These are phyloP conservation scores for Penicillium janthinellum DNA, from an alignment of 2,329 filamentous ascomycete species.

Conservation along the genomic window DNA sequence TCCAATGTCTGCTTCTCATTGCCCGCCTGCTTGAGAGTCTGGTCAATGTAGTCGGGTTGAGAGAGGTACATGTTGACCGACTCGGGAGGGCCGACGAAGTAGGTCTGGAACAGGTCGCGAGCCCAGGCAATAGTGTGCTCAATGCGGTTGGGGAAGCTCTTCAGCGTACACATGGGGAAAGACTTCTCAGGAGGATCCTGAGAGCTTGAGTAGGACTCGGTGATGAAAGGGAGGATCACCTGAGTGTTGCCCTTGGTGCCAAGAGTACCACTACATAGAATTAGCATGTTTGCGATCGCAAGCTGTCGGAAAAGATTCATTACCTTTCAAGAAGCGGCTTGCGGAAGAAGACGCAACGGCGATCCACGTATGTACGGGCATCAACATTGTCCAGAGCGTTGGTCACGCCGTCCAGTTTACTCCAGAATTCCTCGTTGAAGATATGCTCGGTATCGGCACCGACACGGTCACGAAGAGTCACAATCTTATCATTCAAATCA, in stretches of 20 bases:
- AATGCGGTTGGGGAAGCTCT: slow-evolving; percentile 97
- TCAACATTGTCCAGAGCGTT: slow-evolving; percentile 98
- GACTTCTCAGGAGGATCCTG: slow-evolving; percentile 98
- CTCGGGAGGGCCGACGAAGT: slow-evolving; percentile 90
- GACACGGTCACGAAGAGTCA: slow-evolving; percentile 83
- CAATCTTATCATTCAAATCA: slow-evolving; percentile 82
- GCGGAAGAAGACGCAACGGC: slow-evolving; percentile 96
- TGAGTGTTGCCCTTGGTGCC: slow-evolving; percentile 99
- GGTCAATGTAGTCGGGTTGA: slow-evolving; percentile 85
- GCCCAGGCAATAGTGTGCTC: slow-evolving; percentile 99
- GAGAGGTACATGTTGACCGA: slow-evolving; percentile 92
- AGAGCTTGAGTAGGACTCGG: slow-evolving; percentile 95
- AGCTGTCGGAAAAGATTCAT: background rate
- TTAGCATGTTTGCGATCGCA: background rate
- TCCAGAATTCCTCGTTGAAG: slow-evolving; percentile 95
- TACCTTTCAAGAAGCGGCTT: slow-evolving; percentile 85
- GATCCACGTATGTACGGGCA: slow-evolving; percentile 92
- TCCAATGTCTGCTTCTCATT: slow-evolving; percentile 94
- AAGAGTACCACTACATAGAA: slow-evolving; percentile 71
- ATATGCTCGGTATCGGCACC: slow-evolving; percentile 88
- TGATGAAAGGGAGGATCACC: slow-evolving; percentile 85
- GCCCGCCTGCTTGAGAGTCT: slow-evolving; percentile 85
- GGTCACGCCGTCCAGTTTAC: slow-evolving; percentile 82
- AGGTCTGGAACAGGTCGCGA: slow-evolving; percentile 90
- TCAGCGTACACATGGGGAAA: slow-evolving; percentile 97